A percentile compares a stretch with the other conserved stretches of the same genome.
Conservation (phyloP, 139 green algal genomes). For the Volvox reticuliferus region DNA sequence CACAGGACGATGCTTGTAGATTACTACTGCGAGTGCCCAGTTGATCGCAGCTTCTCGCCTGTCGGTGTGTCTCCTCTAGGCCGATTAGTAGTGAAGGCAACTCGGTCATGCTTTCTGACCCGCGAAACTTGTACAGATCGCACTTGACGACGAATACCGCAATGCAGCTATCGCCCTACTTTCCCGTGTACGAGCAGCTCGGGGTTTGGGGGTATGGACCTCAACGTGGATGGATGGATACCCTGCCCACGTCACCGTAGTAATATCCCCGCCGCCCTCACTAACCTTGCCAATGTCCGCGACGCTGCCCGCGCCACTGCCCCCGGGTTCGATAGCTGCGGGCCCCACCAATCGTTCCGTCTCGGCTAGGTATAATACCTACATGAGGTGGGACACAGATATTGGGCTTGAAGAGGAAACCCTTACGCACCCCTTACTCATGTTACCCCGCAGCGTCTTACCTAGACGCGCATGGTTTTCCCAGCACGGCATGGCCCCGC, state of each 20-base stretch:
- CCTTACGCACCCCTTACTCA: too few relatives aligned
- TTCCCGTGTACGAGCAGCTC: too few relatives aligned
- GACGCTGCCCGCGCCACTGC: constrained; percentile 33
- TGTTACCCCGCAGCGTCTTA: too few relatives aligned
- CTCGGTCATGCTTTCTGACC: not conserved
- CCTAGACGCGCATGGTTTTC: too few relatives aligned
- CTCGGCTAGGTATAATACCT: constrained; percentile 93
- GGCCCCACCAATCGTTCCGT: constrained; percentile 75
- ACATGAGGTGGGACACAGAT: not conserved
- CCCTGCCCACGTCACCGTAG: not conserved
- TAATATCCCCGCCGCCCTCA: constrained; percentile 30
- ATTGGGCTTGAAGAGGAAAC: too few relatives aligned
- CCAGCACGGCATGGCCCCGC: too few relatives aligned
- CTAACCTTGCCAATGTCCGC: constrained; percentile 73
- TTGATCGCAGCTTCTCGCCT: not conserved
- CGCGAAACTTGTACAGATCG: not conserved
- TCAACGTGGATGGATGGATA: not conserved
- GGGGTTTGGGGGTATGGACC: too few relatives aligned
- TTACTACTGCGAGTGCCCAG: not conserved
- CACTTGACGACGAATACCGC: not conserved
- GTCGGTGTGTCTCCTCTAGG: not conserved
- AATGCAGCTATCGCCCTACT: too few relatives aligned
- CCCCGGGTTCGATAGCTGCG: constrained; percentile 58
- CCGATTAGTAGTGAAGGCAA: too few relatives aligned
- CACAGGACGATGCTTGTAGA: not conserved